Conservation (phyloP, 1,139 yeast species). For the Suhomyces bolitotheri region DNA sequence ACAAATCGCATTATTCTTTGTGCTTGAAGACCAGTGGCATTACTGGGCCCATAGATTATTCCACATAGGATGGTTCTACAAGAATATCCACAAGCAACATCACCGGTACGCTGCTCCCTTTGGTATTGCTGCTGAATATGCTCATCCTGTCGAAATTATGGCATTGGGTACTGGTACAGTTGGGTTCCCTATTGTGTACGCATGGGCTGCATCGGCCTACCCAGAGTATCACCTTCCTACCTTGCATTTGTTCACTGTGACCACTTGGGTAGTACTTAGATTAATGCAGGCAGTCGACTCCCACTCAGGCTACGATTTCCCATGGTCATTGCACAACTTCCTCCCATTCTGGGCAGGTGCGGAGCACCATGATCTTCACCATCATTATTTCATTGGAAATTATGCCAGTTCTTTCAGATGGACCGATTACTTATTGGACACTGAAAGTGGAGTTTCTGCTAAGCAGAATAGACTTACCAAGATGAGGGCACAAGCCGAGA, state of each 20-base stretch:
- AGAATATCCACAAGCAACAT: slow-evolving; percentile 91
- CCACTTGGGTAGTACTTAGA: slow-evolving; percentile 84
- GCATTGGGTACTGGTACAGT: slow-evolving; percentile 92
- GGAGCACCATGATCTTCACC: slow-evolving; percentile 96
- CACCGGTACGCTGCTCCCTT: slow-evolving; percentile 97
- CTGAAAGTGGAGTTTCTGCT: slow-evolving; percentile 79
- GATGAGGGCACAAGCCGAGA: slow-evolving; percentile 53
- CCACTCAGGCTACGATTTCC: slow-evolving; percentile 96
- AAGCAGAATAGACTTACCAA: slow-evolving; percentile 60
- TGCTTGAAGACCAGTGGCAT: slow-evolving; percentile 93
- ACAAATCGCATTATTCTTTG: slow-evolving; percentile 75
- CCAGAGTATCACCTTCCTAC: slow-evolving; percentile 56
- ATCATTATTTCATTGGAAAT: slow-evolving; percentile 89
- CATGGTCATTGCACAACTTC: slow-evolving; percentile 90
- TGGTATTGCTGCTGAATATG: slow-evolving; percentile 95
- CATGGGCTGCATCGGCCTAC: slow-evolving; percentile 32
- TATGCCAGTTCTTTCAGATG: slow-evolving; percentile 92
- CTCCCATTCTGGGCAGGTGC: slow-evolving; percentile 98
- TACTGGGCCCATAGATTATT: slow-evolving; percentile 89
- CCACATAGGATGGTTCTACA: slow-evolving; percentile 84
- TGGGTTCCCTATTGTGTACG: slow-evolving; percentile 77
- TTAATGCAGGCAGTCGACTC: slow-evolving; percentile 94
- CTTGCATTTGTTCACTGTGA: slow-evolving; percentile 80
- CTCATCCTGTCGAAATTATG: slow-evolving; percentile 92
- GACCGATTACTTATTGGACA: slow-evolving; percentile 83